A percentile compares a stretch with the other conserved stretches of the same genome.
Evolutionary conservation across 441 rosid species (phyloP).

Genomic region (Euphorbia celastroides): DNA sequence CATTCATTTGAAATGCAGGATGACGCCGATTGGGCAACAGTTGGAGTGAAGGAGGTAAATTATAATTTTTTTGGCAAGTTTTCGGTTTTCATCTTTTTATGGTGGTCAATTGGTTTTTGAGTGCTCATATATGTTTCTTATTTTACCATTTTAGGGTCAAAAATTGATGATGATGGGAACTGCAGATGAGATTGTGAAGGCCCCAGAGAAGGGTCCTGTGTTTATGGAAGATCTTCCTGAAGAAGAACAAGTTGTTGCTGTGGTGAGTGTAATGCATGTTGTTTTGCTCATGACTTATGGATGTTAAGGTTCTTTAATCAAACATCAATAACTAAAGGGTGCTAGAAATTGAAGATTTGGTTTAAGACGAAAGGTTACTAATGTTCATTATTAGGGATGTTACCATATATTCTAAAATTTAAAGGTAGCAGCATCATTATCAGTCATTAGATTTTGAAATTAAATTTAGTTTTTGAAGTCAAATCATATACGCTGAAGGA

Average conservation of each 20-base stretch:
- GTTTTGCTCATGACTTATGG: neutral
- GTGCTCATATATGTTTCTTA: neutral
- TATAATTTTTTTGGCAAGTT: constrained; percentile 4
- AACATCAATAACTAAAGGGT: too few species aligned
- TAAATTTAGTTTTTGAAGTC: too few species aligned
- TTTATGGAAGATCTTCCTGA: constrained; percentile 94
- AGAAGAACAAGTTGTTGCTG: constrained; percentile 69
- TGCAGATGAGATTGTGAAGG: constrained; percentile 90
- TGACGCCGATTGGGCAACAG: constrained; percentile 85
- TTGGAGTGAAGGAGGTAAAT: constrained; percentile 77
- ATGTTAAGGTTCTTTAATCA: too few species aligned
- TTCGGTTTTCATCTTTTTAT: neutral
- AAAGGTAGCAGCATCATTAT: too few species aligned
- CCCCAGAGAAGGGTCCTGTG: constrained; percentile 88
- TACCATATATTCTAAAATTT: too few species aligned
- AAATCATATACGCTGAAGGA: too few species aligned
- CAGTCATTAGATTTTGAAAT: too few species aligned
- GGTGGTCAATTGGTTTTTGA: constrained; percentile 7
- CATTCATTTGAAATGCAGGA: constrained; percentile 48
- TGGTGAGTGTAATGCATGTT: constrained; percentile 33
- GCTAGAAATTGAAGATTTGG: too few species aligned
- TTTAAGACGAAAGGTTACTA: too few species aligned
- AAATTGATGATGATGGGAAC: constrained; percentile 99
- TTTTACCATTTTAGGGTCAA: constrained; percentile 59
- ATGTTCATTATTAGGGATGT: too few species aligned